A percentile compares a stretch with the other conserved stretches of the same genome.
These are phyloP conservation scores for Sclerotinia nivalis DNA, from an alignment of 2,329 filamentous ascomycete species.

Conservation along the genomic window DNA sequence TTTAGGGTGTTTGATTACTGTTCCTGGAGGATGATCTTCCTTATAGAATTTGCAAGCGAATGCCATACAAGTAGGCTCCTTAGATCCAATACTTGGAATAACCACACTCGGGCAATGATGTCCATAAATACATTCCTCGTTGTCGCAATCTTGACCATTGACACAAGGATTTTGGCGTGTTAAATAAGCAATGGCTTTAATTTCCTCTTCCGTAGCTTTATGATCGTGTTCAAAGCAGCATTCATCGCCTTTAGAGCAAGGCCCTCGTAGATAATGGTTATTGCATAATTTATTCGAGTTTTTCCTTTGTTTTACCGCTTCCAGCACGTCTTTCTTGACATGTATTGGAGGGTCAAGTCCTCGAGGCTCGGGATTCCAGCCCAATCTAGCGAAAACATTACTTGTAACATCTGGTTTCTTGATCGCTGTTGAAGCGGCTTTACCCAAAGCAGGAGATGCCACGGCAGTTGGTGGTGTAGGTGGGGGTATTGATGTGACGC, in stretches of 20 bases:
- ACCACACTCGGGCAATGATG: constrained; percentile 49
- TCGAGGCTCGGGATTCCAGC: constrained; percentile 57
- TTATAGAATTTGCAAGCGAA: constrained; percentile 57
- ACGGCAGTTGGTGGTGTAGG: constrained; percentile 26
- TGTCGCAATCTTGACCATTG: constrained; percentile 58
- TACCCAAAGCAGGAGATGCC: constrained; percentile 27
- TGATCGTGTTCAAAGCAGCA: constrained; percentile 61
- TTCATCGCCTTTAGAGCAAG: constrained; percentile 54
- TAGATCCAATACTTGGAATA: constrained; percentile 23
- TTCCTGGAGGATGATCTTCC: constrained; percentile 58
- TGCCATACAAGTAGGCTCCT: constrained; percentile 53
- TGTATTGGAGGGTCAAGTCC: constrained; percentile 56
- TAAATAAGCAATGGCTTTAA: constrained; percentile 56
- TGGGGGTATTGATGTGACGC: constrained; percentile 38
- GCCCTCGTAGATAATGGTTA: constrained; percentile 60
- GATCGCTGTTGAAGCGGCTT: constrained; percentile 27
- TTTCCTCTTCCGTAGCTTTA: constrained; percentile 54
- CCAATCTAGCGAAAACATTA: constrained; percentile 10
- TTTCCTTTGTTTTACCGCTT: constrained; percentile 57
- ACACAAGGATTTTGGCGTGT: constrained; percentile 60
- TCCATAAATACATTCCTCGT: constrained; percentile 61
- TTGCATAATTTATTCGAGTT: constrained; percentile 60
- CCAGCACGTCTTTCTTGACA: constrained; percentile 50
- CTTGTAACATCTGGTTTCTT: constrained; percentile 26
- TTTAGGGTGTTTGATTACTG: constrained; percentile 40